Percentiles rank a stretch among this genome's conserved stretches.
Evolutionary conservation across 352 stramenopile species (phyloP).

Genomic region (Phytophthora foliorum): DNA sequence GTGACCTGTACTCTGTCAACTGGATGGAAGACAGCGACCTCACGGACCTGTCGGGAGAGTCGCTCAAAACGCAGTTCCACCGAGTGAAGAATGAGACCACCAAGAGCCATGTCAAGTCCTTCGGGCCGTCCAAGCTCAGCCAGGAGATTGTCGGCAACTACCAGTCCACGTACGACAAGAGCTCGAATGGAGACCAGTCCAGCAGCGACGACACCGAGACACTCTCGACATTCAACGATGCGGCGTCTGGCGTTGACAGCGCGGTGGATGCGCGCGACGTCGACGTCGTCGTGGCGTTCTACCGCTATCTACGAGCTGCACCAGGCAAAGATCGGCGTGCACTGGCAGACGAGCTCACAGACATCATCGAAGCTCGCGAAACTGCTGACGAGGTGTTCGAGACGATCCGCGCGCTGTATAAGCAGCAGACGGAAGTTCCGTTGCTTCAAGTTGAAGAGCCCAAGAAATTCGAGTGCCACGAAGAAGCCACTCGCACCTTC

Average conservation of each 20-base stretch:
- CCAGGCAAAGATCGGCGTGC: conserved; percentile 42
- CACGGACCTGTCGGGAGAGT: conserved; percentile 81
- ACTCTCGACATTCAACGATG: neutral
- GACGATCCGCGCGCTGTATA: conserved; percentile 49
- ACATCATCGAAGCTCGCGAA: conserved; percentile 57
- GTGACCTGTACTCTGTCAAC: conserved; percentile 92
- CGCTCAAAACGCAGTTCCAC: conserved; percentile 80
- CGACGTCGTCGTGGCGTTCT: conserved; percentile 81
- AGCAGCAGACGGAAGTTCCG: conserved; percentile 27
- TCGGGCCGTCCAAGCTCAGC: conserved; percentile 63
- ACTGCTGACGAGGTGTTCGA: conserved; percentile 65
- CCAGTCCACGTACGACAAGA: conserved; percentile 80
- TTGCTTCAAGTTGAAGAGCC: conserved; percentile 42
- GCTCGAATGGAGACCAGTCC: conserved; percentile 30
- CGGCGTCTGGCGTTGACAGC: conserved; percentile 23
- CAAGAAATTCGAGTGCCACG: conserved; percentile 48
- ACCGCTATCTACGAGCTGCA: conserved; percentile 73
- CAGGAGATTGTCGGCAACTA: conserved; percentile 89
- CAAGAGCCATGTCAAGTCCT: conserved; percentile 87
- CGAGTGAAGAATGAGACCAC: conserved; percentile 78
- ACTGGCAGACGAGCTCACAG: conserved; percentile 55
- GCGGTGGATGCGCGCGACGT: conserved; percentile 75
- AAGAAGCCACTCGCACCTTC: conserved; percentile 44
- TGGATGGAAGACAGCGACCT: conserved; percentile 94
- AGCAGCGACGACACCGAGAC: conserved; percentile 13